phyloP scores from a whole-genome alignment of 2,329 filamentous ascomycete genomes.

The Penicillium sp. region DNA sequence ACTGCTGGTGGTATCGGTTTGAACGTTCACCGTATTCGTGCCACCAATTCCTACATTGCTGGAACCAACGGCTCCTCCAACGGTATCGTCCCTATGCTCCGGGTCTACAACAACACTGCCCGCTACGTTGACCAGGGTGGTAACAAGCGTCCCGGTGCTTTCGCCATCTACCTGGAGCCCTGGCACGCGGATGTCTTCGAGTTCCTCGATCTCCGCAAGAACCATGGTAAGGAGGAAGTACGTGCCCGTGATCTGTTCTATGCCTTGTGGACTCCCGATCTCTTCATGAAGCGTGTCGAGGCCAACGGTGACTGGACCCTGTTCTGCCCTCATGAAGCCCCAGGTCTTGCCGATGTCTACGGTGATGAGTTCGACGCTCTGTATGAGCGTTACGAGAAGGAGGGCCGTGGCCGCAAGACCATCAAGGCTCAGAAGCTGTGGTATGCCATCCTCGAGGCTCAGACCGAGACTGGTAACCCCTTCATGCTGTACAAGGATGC shows the following conservation, averaged over 20 bases:
- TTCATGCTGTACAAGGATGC: slow-evolving; percentile 99
- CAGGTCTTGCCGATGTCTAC: slow-evolving; percentile 93
- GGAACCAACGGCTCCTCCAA: slow-evolving; percentile 99
- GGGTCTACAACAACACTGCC: slow-evolving; percentile 99
- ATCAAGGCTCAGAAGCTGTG: slow-evolving; percentile 98
- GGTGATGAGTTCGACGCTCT: slow-evolving; percentile 96
- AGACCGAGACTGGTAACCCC: slow-evolving; percentile 98
- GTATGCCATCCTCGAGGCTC: slow-evolving; percentile 97
- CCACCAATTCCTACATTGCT: slow-evolving; percentile 96
- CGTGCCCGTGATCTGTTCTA: slow-evolving; percentile 97
- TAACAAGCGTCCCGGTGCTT: slow-evolving; percentile 98
- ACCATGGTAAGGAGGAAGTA: slow-evolving; percentile 98
- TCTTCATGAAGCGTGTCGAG: slow-evolving; percentile 99
- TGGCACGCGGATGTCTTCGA: slow-evolving; percentile 99
- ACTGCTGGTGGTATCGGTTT: slow-evolving; percentile 97
- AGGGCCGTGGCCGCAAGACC: slow-evolving; percentile 85
- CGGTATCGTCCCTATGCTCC: slow-evolving; percentile 95
- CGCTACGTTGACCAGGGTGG: slow-evolving; percentile 98
- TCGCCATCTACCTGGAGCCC: slow-evolving; percentile 98
- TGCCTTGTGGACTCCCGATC: slow-evolving; percentile 95
- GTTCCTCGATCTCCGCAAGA: slow-evolving; percentile 97
- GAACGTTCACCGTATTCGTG: slow-evolving; percentile 94
- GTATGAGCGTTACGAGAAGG: slow-evolving; percentile 87
- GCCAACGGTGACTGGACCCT: slow-evolving; percentile 96
- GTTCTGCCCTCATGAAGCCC: slow-evolving; percentile 97